A percentile compares a stretch with the other conserved stretches of the same genome.
Evolutionary conservation across 305 asterid genomes (phyloP).

Genomic region (Fraxinus platypoda): DNA sequence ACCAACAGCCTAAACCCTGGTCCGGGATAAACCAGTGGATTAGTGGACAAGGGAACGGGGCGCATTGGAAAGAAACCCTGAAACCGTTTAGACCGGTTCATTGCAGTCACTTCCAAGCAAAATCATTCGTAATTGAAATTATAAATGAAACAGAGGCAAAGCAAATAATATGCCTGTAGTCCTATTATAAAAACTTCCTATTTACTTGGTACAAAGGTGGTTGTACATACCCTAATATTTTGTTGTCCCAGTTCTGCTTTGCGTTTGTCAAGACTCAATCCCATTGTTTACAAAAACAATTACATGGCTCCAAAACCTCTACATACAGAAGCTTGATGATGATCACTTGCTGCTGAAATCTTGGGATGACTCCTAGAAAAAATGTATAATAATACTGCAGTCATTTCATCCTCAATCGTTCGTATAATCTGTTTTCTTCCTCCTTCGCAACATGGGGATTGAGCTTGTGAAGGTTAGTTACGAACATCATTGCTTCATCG

Average conservation of each 20-base stretch:
- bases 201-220: background rate
- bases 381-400: background rate
- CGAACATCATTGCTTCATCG: conserved; percentile 73
- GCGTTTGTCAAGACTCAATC: background rate
- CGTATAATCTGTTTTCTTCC: conserved; percentile 58
- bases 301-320: background rate
- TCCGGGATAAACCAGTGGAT: background rate
- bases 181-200: background rate
- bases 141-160: background rate
- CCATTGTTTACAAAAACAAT: conserved; percentile 4
- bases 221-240: conserved; percentile 11
- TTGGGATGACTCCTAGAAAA: background rate
- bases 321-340: background rate
- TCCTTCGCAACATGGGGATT: conserved; percentile 69
- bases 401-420: conserved; percentile 50
- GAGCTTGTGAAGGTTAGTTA: conserved; percentile 53
- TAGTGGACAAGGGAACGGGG: background rate
- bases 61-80: background rate
- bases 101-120: background rate
- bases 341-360: background rate
- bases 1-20: background rate
- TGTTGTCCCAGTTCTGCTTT: background rate
- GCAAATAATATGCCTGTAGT: background rate
- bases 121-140: background rate
- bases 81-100: background rate